Evolutionary conservation across 2,329 filamentous ascomycete genomes (phyloP), one percentile per base, ranked within the genome.

Genomic region (Xylaria sp.): DNA sequence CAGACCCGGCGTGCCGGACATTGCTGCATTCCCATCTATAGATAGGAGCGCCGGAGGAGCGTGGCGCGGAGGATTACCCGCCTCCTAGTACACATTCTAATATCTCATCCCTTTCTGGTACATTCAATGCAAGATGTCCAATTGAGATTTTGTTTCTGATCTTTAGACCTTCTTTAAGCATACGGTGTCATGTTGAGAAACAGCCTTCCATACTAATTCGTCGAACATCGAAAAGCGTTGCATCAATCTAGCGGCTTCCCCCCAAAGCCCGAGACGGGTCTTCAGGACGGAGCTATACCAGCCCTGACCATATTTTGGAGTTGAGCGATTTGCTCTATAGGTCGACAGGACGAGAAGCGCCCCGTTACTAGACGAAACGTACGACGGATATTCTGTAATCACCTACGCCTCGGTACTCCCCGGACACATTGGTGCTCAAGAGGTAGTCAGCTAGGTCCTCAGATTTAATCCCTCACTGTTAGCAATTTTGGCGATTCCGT

Each of bases 1-100:
- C 12, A 58, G 61, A 65, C 66, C 66, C 66, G 48, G 65, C 58
- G 30, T 54, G 62, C 51, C 50, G 66, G 65, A 59, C 63, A 66
- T 65, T 64, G 53, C 32, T 64, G 30, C 24, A 60, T 34, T 51
- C 24, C 50, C 27, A 61, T 47, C 27, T 24, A 59, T 61, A 61
- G 63, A 65, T 66, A 69, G 39, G 64, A 53, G 39, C 30, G 34
- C 42, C 55, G 57, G 62, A 34, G 53, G 62, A 34, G 53, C 53
- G 45, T 47, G 34, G 54, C 62, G 62, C 39, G 36, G 62, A 17
- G 17, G 36, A 47, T 19, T 47, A 47, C 42, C 42, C 51, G 14
- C 47, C 47, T 21, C 32, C 14, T 32, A 45, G 54, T 51, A 45
- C 47, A 45, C 6, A 34, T 50, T 34, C 21, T 21, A 61, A 39